These are phyloP conservation scores for Brassica balearica DNA, from an alignment of 441 rosid species.

Conservation along the genomic window DNA sequence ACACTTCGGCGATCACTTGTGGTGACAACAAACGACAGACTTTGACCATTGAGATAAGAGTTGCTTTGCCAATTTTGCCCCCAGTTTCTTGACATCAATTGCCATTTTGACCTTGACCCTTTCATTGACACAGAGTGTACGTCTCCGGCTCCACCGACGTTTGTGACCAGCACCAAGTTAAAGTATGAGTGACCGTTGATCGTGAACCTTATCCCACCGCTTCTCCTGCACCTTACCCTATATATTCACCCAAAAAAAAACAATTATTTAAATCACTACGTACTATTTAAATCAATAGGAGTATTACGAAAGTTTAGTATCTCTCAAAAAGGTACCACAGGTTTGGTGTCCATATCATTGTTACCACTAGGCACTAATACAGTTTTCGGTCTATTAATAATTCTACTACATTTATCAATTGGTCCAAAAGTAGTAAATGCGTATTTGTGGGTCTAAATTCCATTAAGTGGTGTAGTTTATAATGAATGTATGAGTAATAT, in stretches of 20 bases:
- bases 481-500: not conserved
- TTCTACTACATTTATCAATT: slow-evolving; percentile 38
- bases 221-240: slow-evolving; percentile 46
- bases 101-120: slow-evolving; percentile 72
- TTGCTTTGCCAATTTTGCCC: slow-evolving; percentile 87
- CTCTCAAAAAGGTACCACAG: not conserved
- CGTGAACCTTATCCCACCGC: slow-evolving; percentile 75
- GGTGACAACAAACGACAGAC: slow-evolving; percentile 64
- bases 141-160: slow-evolving; percentile 80
- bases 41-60: slow-evolving; percentile 65
- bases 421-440: slow-evolving; percentile 37
- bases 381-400: slow-evolving; percentile 28
- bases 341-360: slow-evolving; percentile 21
- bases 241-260: not conserved
- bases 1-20: slow-evolving; percentile 57
- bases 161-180: slow-evolving; percentile 64
- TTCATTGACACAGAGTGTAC: slow-evolving; percentile 60
- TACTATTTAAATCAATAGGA: no score
- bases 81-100: slow-evolving; percentile 76
- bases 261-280: not conserved
- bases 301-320: not conserved
- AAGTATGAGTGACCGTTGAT: slow-evolving; percentile 80
- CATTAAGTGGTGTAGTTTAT: not conserved
- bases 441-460: slow-evolving; percentile 23
- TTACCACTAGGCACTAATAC: slow-evolving; percentile 3